phyloP scores from a whole-genome alignment of 2,329 filamentous ascomycete species.

The Epichloe scottii region DNA sequence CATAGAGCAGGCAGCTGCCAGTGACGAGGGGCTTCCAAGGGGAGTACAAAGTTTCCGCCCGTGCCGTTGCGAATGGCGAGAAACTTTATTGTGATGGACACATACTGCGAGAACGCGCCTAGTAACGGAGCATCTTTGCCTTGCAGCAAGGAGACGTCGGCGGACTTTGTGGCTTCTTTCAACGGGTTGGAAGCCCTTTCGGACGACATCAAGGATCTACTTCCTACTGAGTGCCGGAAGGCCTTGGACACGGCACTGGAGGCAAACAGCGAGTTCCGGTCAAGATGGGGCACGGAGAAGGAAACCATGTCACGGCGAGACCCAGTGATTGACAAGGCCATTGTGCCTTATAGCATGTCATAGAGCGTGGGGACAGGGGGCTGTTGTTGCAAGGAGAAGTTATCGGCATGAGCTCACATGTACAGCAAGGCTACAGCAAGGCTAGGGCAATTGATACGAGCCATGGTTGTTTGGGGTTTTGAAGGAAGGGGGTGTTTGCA shows the following conservation, averaged over 20 bases:
- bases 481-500: no score
- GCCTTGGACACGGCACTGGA: constrained; percentile 58
- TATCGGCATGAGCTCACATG: background rate
- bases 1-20: constrained; percentile 57
- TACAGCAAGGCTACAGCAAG: background rate
- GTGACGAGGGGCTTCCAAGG: constrained; percentile 15
- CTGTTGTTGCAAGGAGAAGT: background rate
- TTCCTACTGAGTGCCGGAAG: constrained; percentile 57
- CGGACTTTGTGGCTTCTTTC: constrained; percentile 38
- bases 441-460: background rate
- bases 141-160: constrained; percentile 30
- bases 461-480: no score
- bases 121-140: constrained; percentile 32
- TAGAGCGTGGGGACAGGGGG: background rate
- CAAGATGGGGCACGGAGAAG: constrained; percentile 58
- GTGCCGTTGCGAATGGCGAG: constrained; percentile 37
- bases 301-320: constrained; percentile 38
- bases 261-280: constrained; percentile 60
- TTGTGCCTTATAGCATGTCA: constrained; percentile 43
- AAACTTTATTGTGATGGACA: constrained; percentile 46
- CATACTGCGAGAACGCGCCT: constrained; percentile 38
- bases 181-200: constrained; percentile 51
- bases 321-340: constrained; percentile 51
- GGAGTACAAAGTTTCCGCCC: constrained; percentile 30
- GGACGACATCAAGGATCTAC: constrained; percentile 50